Evolutionary conservation across 2,329 filamentous ascomycete species (phyloP).

Genomic region (Aspergillus sp.): DNA sequence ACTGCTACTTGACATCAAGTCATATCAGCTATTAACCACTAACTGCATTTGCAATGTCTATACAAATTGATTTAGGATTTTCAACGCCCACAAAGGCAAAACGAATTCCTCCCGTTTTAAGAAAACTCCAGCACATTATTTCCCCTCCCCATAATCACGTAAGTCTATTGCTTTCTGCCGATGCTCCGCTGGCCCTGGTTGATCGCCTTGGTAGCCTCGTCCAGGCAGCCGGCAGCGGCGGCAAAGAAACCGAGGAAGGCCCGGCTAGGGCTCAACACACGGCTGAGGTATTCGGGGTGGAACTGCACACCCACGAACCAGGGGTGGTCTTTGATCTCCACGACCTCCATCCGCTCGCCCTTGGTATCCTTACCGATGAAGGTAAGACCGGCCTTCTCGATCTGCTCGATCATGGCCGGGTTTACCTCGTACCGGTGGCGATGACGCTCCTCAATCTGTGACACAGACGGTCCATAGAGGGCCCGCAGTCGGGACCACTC

Average conservation of each 20-base stretch:
- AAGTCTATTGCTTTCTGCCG: slow-evolving; percentile 8
- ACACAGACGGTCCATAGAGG: slow-evolving; percentile 66
- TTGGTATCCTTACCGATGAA: slow-evolving; percentile 79
- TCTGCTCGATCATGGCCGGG: slow-evolving; percentile 66
- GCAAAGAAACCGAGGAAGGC: slow-evolving; percentile 84
- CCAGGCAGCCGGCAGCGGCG: slow-evolving; percentile 67
- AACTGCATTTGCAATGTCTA: too few species aligned
- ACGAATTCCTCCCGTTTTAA: too few species aligned
- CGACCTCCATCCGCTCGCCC: slow-evolving; percentile 75
- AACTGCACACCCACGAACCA: slow-evolving; percentile 86
- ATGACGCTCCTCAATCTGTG: slow-evolving; percentile 68
- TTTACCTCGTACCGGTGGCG: slow-evolving; percentile 91
- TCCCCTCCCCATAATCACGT: background rate
- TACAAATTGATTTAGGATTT: too few species aligned
- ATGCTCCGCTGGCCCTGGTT: slow-evolving; percentile 20
- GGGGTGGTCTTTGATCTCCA: slow-evolving; percentile 79
- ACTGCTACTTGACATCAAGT: too few species aligned
- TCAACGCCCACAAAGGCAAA: too few species aligned
- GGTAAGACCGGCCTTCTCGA: slow-evolving; percentile 66
- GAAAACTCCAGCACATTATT: background rate
- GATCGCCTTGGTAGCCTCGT: slow-evolving; percentile 24
- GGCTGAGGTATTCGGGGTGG: slow-evolving; percentile 80
- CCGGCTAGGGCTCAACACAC: slow-evolving; percentile 70
- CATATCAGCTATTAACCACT: too few species aligned
- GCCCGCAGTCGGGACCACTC: slow-evolving; percentile 69